Conservation (phyloP, 164 flowering plant genomes). For the Saururus chinensis region DNA sequence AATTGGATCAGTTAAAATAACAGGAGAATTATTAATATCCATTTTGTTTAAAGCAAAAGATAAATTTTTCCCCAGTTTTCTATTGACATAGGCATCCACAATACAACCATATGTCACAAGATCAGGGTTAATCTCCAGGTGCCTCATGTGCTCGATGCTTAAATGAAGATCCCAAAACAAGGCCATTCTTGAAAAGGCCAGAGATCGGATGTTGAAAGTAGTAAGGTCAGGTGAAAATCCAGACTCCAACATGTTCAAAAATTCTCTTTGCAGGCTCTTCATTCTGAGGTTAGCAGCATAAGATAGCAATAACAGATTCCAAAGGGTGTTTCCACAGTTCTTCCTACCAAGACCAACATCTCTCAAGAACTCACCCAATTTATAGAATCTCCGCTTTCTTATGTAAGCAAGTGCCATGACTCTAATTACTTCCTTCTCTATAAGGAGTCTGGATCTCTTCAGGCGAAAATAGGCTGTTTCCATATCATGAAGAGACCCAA, state of each 20-base stretch:
- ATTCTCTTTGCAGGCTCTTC: conserved; percentile 87
- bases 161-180: conserved; percentile 91
- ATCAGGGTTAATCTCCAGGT: conserved; percentile 54
- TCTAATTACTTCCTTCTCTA: conserved; percentile 61
- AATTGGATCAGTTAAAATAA: conserved; percentile 46
- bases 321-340: conserved; percentile 63
- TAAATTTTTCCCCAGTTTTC: conserved; percentile 59
- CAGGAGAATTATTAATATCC: conserved; percentile 32
- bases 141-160: conserved; percentile 79
- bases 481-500: conserved; percentile 57
- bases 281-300: conserved; percentile 86
- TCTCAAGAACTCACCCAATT: conserved; percentile 56
- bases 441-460: conserved; percentile 49
- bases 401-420: conserved; percentile 65
- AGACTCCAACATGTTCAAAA: conserved; percentile 58
- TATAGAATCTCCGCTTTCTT: conserved; percentile 43
- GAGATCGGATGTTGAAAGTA: conserved; percentile 73
- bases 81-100: conserved; percentile 74
- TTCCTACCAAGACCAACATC: conserved; percentile 71
- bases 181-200: conserved; percentile 82
- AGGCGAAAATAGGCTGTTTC: conserved; percentile 65
- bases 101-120: conserved; percentile 91
- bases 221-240: conserved; percentile 75
- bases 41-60: conserved; percentile 54
- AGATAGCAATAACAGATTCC: conserved; percentile 78